A percentile compares a stretch with the other conserved stretches of the same genome.
Evolutionary conservation across 2,329 filamentous ascomycete species (phyloP).

Genomic region (Alternaria triticimaculans): DNA sequence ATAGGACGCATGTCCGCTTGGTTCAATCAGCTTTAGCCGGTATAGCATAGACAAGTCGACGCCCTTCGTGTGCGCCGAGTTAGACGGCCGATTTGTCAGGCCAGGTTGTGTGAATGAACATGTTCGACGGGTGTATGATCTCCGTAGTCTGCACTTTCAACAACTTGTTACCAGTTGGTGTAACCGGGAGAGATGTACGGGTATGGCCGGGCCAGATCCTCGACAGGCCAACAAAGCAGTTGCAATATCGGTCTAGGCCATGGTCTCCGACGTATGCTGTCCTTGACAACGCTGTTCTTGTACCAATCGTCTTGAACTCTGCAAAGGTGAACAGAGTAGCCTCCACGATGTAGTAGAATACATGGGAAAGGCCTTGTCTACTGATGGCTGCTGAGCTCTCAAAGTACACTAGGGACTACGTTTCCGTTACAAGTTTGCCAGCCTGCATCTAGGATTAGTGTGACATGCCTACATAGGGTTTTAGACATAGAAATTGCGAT

Average conservation of each 20-base stretch:
- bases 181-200: not conserved
- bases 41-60: not conserved
- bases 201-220: not conserved
- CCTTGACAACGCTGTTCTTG: not conserved
- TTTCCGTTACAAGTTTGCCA: slow-evolving; percentile 19
- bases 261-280: not conserved
- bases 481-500: not conserved
- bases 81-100: not conserved
- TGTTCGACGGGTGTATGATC: not conserved
- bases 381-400: slow-evolving; percentile 18
- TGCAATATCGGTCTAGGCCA: not conserved
- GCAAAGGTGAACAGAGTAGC: not conserved
- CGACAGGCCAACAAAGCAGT: not conserved
- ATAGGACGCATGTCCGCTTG: not conserved
- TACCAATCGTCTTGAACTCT: not conserved
- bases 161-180: not conserved
- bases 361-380: slow-evolving; percentile 12
- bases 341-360: slow-evolving; percentile 20
- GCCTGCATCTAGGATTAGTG: slow-evolving; percentile 3
- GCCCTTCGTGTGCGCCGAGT: not conserved
- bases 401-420: slow-evolving; percentile 22
- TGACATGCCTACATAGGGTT: not conserved
- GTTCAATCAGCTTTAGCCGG: not conserved
- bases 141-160: not conserved
- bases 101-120: not conserved